These are phyloP conservation scores for Wickerhamomyces rabaulensis DNA, from an alignment of 805 yeast genomes.

Conservation along the genomic window DNA sequence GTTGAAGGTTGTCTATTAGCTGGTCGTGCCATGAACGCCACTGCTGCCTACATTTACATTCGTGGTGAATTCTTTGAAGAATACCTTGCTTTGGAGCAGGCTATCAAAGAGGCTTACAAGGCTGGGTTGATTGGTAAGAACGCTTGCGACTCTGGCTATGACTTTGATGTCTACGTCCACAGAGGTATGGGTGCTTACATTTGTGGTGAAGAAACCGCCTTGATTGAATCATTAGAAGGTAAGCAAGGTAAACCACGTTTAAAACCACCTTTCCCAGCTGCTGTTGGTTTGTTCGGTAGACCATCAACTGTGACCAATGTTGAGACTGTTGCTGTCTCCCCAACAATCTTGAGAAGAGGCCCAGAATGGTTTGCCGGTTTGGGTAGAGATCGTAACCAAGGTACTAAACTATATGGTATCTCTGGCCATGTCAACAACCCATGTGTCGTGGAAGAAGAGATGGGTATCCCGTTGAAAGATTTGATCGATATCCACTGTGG, in stretches of 20 bases:
- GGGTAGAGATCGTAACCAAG: conserved; percentile 81
- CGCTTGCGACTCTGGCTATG: conserved; percentile 84
- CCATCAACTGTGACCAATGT: conserved; percentile 90
- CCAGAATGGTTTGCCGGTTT: conserved; percentile 81
- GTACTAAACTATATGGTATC: conserved; percentile 80
- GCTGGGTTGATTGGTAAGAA: conserved; percentile 78
- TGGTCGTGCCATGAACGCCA: conserved; percentile 89
- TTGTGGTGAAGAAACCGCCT: conserved; percentile 90
- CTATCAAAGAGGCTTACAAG: conserved; percentile 82
- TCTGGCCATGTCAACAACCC: conserved; percentile 92
- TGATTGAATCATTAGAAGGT: conserved; percentile 85
- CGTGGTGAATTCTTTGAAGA: conserved; percentile 89
- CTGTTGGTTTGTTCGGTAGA: conserved; percentile 86
- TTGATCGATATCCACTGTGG: conserved; percentile 87
- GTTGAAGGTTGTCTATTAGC: conserved; percentile 89
- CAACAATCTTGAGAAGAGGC: conserved; percentile 85
- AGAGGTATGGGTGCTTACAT: conserved; percentile 93
- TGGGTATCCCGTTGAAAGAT: conserved; percentile 83
- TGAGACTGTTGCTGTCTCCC: conserved; percentile 87
- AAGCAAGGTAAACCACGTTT: conserved; percentile 92
- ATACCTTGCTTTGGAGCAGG: conserved; percentile 65
- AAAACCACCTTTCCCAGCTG: conserved; percentile 95
- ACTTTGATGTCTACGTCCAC: conserved; percentile 78
- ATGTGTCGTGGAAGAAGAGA: conserved; percentile 90
- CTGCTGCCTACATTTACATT: conserved; percentile 88